A percentile compares a stretch with the other conserved stretches of the same genome.
Conservation (phyloP, 345 rosid genomes). For the Crucihimalaya himalaica region DNA sequence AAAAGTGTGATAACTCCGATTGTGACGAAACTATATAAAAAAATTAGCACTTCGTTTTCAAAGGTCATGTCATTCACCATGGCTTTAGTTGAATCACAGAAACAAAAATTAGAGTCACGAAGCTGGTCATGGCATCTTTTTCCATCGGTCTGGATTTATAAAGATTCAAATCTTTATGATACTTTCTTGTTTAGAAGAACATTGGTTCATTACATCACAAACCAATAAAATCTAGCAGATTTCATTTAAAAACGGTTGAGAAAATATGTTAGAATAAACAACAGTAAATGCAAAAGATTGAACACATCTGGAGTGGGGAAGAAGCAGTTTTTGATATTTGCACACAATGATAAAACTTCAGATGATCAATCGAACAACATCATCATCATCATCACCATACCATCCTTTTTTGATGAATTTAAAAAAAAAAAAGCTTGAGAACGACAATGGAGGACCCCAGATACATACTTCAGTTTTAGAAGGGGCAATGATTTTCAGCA, state of each 20-base stretch:
- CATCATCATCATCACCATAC: constrained; percentile 39
- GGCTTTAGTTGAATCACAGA: neutral
- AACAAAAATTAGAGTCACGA: neutral
- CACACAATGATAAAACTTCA: constrained; percentile 43
- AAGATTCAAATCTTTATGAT: neutral
- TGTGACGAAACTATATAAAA: neutral
- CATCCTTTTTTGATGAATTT: constrained; percentile 35
- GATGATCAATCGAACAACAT: constrained; percentile 39
- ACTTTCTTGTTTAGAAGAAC: neutral
- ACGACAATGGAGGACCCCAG: constrained; percentile 34
- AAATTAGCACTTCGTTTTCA: no score
- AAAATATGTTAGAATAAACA: neutral
- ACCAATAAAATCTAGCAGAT: neutral
- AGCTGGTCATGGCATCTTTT: neutral
- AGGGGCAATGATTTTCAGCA: constrained; percentile 24
- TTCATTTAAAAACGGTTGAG: neutral
- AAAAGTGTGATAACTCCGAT: neutral
- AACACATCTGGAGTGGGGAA: constrained; percentile 24
- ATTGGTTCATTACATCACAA: neutral
- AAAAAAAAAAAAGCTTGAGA: constrained; percentile 7
- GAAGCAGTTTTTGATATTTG: constrained; percentile 37
- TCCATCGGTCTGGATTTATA: neutral
- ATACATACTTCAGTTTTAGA: constrained; percentile 24
- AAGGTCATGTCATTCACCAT: neutral
- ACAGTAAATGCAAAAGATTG: constrained; percentile 3